These are phyloP conservation scores for Rubia tinctorum DNA, from an alignment of 305 asterid genomes.

Conservation along the genomic window DNA sequence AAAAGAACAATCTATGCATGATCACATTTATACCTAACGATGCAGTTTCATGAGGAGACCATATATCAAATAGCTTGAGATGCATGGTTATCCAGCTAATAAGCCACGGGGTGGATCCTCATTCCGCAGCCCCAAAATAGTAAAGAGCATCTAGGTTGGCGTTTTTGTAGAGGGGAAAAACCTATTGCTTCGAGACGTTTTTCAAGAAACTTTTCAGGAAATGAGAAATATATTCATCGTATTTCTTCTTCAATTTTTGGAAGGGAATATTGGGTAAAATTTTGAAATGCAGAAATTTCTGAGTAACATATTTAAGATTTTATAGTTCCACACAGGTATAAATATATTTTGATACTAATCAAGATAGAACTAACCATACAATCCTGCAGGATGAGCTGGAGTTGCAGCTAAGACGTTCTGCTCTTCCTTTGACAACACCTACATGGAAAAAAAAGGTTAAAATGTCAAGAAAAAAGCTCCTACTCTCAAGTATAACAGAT, in stretches of 20 bases:
- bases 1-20: neutral
- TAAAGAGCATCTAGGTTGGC: neutral
- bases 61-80: neutral
- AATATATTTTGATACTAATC: neutral
- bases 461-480: conserved; percentile 8
- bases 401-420: conserved; percentile 75
- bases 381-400: conserved; percentile 97
- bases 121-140: neutral
- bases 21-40: neutral
- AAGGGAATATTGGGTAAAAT: neutral
- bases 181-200: neutral
- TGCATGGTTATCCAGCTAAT: neutral
- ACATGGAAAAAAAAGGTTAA: conserved; percentile 5
- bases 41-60: neutral
- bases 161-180: neutral
- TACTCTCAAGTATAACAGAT: neutral
- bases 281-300: neutral
- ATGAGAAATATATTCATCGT: conserved; percentile 1
- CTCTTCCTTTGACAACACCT: conserved; percentile 83
- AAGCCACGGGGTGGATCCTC: neutral
- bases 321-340: neutral
- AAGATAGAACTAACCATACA: conserved; percentile 55
- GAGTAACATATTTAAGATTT: neutral
- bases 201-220: neutral
- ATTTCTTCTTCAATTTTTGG: neutral